phyloP scores from a whole-genome alignment of 139 green algal genomes.

The Auxenochlorella pyrenoidosa region DNA sequence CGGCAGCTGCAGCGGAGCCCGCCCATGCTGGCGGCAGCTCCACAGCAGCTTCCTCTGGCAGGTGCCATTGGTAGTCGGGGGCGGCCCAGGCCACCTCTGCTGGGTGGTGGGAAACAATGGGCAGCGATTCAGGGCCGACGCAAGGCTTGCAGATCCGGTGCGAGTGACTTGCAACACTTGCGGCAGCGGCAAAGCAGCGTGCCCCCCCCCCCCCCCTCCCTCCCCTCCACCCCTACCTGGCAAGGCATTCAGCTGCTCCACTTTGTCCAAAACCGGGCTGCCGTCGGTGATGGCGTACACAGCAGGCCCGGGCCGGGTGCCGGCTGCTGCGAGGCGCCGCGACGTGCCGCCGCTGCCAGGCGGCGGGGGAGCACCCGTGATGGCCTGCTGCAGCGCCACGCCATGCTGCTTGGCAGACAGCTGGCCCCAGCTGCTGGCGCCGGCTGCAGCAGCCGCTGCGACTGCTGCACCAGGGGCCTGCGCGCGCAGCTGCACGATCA shows the following conservation, averaged over 20 bases:
- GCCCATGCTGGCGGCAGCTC: neutral
- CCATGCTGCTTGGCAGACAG: neutral
- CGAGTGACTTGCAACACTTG: too few species aligned
- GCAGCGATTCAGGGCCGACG: too few species aligned
- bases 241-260: slow-evolving; percentile 28
- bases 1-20: too few species aligned
- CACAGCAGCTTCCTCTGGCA: neutral
- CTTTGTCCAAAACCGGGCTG: slow-evolving; percentile 26
- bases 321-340: neutral
- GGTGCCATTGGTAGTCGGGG: slow-evolving; percentile 22
- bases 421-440: too few species aligned
- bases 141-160: too few species aligned
- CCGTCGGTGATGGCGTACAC: slow-evolving; percentile 41
- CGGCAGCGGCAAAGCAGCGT: neutral
- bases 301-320: neutral
- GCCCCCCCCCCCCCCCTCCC: neutral
- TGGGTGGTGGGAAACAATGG: neutral
- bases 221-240: neutral
- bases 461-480: neutral
- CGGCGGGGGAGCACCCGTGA: neutral
- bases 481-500: slow-evolving; percentile 3
- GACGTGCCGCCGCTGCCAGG: neutral
- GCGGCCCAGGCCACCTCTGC: slow-evolving; percentile 32
- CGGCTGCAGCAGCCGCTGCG: neutral
- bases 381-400: neutral